Base-by-base conservation (phyloP, 495 filamentous ascomycete genomes). In the Aspergillus nanangensis region DNA sequence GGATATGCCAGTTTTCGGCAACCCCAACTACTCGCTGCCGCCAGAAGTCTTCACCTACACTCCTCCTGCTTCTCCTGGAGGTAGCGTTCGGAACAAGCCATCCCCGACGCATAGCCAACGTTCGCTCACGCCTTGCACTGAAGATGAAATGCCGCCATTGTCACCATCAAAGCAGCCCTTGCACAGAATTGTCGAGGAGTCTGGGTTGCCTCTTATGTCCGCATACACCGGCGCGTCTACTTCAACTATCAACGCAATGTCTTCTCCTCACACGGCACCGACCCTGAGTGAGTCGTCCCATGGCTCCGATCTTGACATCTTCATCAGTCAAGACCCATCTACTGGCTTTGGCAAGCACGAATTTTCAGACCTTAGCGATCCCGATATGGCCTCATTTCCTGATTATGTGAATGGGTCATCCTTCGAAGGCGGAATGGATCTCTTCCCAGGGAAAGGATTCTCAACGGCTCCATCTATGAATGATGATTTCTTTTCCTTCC, bases 31-130 rank as follows among this genome's bases (percentile, higher is more conserved):
- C 47, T 62, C 61, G 5, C 51, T 71, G n/a, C 66, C 70, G 8
- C 57, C 58, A 10, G 61, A 60, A 20, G 54, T 70, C 17, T 73
- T 74, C 21, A 68, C 71, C 0, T 71, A 61, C 39, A 78, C 75
- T 13, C 75, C 75, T 20, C 70, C 74, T n/a, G 56, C 70, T 14
- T 76, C 73, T 21, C 74, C 74, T 5, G 63, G 65, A 8, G 55
- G 57, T 44, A 63, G 56, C 38, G 59, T 54, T 14, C 57, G 67
- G 66, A 74, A 70, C 64, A 71, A 65, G 48, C 69, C 41, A 57
- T 73, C 57, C 58, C 76, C 55, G 66, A 70, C 8, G 51, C 67
- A 38, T 56, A 76, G 46, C 64, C 71, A 56, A 59, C 74, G 56
- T 62, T 80, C 46, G 60, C 57, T 67, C 42, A 66, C 60, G 13